Conservation (phyloP, 1,284 basidiomycete species). For the Testicularia cyperi region DNA sequence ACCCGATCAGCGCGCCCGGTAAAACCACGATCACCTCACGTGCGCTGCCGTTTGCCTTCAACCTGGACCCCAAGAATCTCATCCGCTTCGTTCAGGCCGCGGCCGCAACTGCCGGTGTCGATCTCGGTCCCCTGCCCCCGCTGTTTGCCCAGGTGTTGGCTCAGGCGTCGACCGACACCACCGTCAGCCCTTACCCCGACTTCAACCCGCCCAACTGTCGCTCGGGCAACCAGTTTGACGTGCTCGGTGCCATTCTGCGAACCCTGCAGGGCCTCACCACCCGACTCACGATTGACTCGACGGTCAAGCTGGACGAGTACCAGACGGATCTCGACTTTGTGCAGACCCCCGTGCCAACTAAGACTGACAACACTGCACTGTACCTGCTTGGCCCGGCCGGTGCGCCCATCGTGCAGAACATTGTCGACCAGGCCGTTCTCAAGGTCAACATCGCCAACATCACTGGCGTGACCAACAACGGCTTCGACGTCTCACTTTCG, state of each 20-base stretch:
- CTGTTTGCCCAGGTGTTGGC: constrained; percentile 68
- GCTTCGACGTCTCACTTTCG: constrained; percentile 60
- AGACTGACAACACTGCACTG: constrained; percentile 70
- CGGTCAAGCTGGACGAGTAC: constrained; percentile 56
- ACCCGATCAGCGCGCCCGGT: constrained; percentile 69
- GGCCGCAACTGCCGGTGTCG: constrained; percentile 66
- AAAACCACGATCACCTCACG: constrained; percentile 69
- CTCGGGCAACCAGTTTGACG: constrained; percentile 63
- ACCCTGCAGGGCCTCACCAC: constrained; percentile 67
- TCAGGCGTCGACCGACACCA: constrained; percentile 68
- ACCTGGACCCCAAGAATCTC: constrained; percentile 69
- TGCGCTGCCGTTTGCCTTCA: constrained; percentile 68
- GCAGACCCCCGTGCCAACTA: constrained; percentile 68
- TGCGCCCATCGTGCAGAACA: constrained; percentile 68
- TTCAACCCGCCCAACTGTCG: constrained; percentile 64
- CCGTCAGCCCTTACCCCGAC: constrained; percentile 64
- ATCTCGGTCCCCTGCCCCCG: constrained; percentile 69
- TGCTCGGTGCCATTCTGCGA: constrained; percentile 68
- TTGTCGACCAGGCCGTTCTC: constrained; percentile 69
- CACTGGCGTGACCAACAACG: constrained; percentile 63
- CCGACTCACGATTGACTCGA: constrained; percentile 63
- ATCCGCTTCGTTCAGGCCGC: constrained; percentile 67
- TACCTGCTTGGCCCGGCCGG: constrained; percentile 69
- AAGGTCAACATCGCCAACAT: constrained; percentile 69
- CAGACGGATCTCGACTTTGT: constrained; percentile 68